Evolutionary conservation across 805 yeast species (phyloP).

Genomic region (Yarrowia sp.): DNA sequence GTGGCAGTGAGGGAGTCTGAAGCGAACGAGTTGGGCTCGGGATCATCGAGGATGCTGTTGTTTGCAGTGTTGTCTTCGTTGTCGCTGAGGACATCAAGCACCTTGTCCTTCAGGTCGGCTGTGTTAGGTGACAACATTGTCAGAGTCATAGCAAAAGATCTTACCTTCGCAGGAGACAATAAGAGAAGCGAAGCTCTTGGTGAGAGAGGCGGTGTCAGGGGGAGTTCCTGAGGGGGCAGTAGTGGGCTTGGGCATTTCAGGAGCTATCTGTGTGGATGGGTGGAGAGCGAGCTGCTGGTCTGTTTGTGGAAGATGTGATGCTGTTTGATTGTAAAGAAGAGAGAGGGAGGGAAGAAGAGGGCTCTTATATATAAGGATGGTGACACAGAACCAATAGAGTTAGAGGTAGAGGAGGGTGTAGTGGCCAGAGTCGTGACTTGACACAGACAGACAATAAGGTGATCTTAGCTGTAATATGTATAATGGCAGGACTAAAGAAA

Average conservation of each 20-base stretch:
- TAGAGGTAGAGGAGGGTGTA: not conserved
- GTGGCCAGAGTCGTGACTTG: too few relatives aligned
- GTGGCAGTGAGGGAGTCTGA: conserved; percentile 26
- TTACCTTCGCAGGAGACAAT: conserved; percentile 22
- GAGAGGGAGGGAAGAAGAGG: not conserved
- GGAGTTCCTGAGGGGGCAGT: not conserved
- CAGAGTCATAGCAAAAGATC: not conserved
- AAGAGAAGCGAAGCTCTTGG: conserved; percentile 2
- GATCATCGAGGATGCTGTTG: conserved; percentile 6
- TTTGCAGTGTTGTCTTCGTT: not conserved
- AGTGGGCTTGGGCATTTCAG: conserved; percentile 9
- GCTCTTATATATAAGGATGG: not conserved
- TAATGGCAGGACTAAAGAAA: too few relatives aligned
- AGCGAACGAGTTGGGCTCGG: conserved; percentile 20
- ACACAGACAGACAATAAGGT: too few relatives aligned
- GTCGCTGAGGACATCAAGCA: conserved; percentile 19
- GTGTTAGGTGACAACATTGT: not conserved
- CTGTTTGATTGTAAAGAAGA: not conserved
- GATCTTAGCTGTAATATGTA: too few relatives aligned
- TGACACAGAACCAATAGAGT: not conserved
- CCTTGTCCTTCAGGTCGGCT: conserved; percentile 24
- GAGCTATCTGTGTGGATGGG: not conserved
- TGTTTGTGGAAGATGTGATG: not conserved
- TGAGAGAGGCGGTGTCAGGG: not conserved
- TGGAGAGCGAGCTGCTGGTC: conserved; percentile 7